A percentile compares a stretch with the other conserved stretches of the same genome.
Conservation (phyloP, 768 basidiomycete species). For the Xerocomus brunneocitrinus region DNA sequence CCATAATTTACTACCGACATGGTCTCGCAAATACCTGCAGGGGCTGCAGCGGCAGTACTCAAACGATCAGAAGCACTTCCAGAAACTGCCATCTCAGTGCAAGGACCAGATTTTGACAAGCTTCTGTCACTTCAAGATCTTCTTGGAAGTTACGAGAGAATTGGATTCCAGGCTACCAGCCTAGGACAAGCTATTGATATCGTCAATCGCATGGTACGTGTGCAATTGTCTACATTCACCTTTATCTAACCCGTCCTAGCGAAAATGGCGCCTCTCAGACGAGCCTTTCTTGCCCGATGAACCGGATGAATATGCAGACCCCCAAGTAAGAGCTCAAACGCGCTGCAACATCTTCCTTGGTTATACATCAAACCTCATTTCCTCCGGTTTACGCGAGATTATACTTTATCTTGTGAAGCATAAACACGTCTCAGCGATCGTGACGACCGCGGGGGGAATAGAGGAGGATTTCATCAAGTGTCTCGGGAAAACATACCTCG, state of each 20-base stretch:
- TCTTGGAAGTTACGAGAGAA: constrained; percentile 75
- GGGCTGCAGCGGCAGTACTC: constrained; percentile 72
- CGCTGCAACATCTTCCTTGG: constrained; percentile 91
- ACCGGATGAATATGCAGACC: constrained; percentile 56
- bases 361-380: constrained; percentile 98
- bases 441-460: constrained; percentile 97
- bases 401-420: constrained; percentile 91
- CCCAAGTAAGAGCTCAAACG: constrained; percentile 59
- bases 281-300: constrained; percentile 72
- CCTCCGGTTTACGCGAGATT: constrained; percentile 92
- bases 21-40: constrained; percentile 40
- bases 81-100: constrained; percentile 60
- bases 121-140: constrained; percentile 61
- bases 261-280: constrained; percentile 85
- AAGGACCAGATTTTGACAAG: constrained; percentile 86
- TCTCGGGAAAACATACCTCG: constrained; percentile 92
- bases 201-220: constrained; percentile 84
- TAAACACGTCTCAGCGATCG: constrained; percentile 81
- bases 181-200: constrained; percentile 84
- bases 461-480: constrained; percentile 99
- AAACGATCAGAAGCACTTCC: constrained; percentile 71
- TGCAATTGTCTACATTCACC: not conserved
- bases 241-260: constrained; percentile 39
- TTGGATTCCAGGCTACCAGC: constrained; percentile 97
- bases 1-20: constrained; percentile 1